Conservation (phyloP, 495 filamentous ascomycete species). For the Podospora anserina region DNA sequence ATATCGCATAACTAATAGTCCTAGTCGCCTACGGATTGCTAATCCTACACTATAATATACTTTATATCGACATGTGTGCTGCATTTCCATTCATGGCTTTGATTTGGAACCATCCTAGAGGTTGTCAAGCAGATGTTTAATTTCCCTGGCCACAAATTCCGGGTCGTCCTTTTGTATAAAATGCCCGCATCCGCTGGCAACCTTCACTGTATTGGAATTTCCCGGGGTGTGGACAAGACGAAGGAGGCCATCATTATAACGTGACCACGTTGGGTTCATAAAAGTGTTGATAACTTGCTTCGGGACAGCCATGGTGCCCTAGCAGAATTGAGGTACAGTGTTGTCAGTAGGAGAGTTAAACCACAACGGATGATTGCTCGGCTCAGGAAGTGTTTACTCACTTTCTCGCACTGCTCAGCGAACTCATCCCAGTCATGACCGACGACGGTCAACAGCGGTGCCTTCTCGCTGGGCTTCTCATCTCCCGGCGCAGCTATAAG, state of each 20-base stretch:
- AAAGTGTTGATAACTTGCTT: conserved; percentile 47
- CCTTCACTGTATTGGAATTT: conserved; percentile 41
- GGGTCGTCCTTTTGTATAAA: conserved; percentile 63
- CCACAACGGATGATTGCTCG: not conserved
- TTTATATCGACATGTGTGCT: not conserved
- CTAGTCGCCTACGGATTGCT: not conserved
- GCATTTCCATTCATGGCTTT: not conserved
- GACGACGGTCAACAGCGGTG: conserved; percentile 53
- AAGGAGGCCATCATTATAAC: conserved; percentile 55
- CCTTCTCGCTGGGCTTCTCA: conserved; percentile 25
- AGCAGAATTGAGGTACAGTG: not conserved
- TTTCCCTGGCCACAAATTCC: conserved; percentile 50
- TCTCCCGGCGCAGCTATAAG: conserved; percentile 12
- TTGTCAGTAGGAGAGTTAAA: not conserved
- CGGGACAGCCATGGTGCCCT: conserved; percentile 36
- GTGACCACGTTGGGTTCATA: conserved; percentile 54
- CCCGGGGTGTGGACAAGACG: conserved; percentile 41
- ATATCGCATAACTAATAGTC: not conserved
- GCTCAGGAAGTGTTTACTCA: conserved; percentile 10
- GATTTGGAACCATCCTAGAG: not conserved
- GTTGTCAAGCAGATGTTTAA: conserved; percentile 37
- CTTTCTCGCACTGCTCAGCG: conserved; percentile 47
- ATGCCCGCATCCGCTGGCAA: conserved; percentile 56
- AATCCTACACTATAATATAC: conserved; percentile 4
- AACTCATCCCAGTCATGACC: conserved; percentile 61